phyloP scores from a whole-genome alignment of 306 rosid species.

The Cyclanthera cordifolia region DNA sequence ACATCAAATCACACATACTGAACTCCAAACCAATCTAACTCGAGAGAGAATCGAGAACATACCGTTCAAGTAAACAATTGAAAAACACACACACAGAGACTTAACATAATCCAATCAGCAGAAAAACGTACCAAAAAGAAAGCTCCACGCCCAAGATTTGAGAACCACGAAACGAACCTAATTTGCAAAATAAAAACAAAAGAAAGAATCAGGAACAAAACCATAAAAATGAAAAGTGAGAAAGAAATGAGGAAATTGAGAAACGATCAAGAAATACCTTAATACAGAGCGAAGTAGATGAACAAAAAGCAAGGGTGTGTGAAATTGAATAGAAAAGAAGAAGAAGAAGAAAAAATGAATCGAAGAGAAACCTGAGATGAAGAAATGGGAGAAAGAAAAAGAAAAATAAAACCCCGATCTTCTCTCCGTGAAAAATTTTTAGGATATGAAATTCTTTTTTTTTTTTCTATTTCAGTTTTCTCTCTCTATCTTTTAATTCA shows the following conservation, averaged over 20 bases:
- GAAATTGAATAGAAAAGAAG: neutral
- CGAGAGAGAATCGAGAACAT: neutral
- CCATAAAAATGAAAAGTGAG: neutral
- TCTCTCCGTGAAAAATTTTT: constrained; percentile 6
- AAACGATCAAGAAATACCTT: neutral
- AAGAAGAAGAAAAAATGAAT: neutral
- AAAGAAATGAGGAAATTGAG: neutral
- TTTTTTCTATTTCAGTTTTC: neutral
- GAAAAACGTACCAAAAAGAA: neutral
- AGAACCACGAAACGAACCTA: neutral
- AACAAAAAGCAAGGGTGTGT: neutral
- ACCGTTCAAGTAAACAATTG: neutral
- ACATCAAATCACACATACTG: neutral
- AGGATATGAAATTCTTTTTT: neutral
- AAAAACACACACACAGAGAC: neutral
- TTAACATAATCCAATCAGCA: neutral
- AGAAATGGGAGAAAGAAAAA: neutral
- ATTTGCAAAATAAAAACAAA: no score
- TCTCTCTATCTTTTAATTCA: neutral
- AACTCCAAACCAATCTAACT: constrained; percentile 1
- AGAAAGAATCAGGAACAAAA: neutral
- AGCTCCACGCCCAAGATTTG: neutral
- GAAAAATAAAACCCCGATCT: constrained; percentile 14
- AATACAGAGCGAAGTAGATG: neutral
- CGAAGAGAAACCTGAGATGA: neutral